Evolutionary conservation across 2,329 filamentous ascomycete species (phyloP).

Genomic region (Fusarium oxysporum): DNA sequence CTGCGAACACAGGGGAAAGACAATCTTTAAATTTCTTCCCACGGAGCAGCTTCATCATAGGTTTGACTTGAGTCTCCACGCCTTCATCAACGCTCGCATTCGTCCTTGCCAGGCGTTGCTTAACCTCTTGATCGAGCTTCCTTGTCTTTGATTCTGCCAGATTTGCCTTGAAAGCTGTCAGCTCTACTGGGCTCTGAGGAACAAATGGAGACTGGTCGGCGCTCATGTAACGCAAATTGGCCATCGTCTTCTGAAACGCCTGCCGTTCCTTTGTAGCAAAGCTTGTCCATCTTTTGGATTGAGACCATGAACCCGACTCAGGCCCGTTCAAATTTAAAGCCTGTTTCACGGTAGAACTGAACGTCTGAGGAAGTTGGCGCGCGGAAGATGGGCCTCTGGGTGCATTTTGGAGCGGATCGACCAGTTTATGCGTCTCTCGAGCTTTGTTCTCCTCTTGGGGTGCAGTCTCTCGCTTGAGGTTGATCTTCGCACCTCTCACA

Average conservation of each 20-base stretch:
- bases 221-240: slow-evolving; percentile 52
- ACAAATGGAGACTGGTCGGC: slow-evolving; percentile 53
- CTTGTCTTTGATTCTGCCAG: slow-evolving; percentile 44
- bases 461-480: background rate
- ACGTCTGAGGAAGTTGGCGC: slow-evolving; percentile 9
- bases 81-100: slow-evolving; percentile 26
- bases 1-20: slow-evolving; percentile 51
- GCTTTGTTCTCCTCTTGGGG: background rate
- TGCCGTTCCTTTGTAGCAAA: slow-evolving; percentile 49
- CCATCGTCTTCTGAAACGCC: slow-evolving; percentile 51
- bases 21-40: slow-evolving; percentile 46
- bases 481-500: slow-evolving; percentile 1
- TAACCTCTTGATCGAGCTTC: slow-evolving; percentile 43
- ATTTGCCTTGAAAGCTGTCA: slow-evolving; percentile 49
- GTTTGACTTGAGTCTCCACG: slow-evolving; percentile 1
- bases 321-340: background rate
- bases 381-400: slow-evolving; percentile 21
- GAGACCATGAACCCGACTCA: slow-evolving; percentile 50
- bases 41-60: slow-evolving; percentile 39
- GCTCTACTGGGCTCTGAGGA: slow-evolving; percentile 50
- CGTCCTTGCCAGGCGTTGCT: slow-evolving; percentile 36
- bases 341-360: slow-evolving; percentile 20
- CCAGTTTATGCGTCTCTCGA: background rate
- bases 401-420: slow-evolving; percentile 14
- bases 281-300: slow-evolving; percentile 56